A percentile compares a stretch with the other conserved stretches of the same genome.
Evolutionary conservation across 2,329 filamentous ascomycete genomes (phyloP).

Genomic region (Lasiodiplodia sp.): DNA sequence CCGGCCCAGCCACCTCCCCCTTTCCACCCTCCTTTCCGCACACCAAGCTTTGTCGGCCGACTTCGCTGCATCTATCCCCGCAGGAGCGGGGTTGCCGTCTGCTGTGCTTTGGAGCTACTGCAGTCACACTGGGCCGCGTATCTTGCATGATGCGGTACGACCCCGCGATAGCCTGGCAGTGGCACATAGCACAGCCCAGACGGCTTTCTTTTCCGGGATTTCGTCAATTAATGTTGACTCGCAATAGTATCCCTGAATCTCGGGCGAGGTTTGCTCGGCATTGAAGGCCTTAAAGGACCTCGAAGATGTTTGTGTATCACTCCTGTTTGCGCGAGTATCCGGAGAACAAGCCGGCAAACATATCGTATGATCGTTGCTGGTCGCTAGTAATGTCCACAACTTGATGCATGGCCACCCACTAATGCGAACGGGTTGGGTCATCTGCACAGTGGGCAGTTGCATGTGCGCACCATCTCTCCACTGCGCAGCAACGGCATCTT

Average conservation of each 20-base stretch:
- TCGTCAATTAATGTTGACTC: background rate
- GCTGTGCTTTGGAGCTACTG: constrained; percentile 2
- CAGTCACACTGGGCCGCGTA: constrained; percentile 4
- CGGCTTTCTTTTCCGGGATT: background rate
- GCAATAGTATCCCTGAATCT: background rate
- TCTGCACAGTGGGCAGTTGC: constrained; percentile 1
- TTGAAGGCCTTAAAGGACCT: background rate
- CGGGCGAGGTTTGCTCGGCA: constrained; percentile 1
- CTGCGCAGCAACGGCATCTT: background rate
- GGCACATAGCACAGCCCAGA: constrained; percentile 8
- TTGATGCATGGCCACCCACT: background rate
- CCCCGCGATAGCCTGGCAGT: constrained; percentile 2
- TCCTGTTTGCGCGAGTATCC: background rate
- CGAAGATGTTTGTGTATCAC: background rate
- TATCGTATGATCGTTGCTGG: constrained; percentile 11
- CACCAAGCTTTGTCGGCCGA: constrained; percentile 4
- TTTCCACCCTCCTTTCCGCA: background rate
- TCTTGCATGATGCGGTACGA: constrained; percentile 23
- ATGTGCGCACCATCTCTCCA: background rate
- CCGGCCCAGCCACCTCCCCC: background rate
- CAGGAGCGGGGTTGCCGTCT: constrained; percentile 6
- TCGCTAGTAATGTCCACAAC: background rate
- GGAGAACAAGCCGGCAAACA: background rate
- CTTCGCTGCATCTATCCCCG: background rate
- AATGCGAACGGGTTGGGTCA: constrained; percentile 18